These are phyloP conservation scores for Pterocarpus macrocarpus DNA, from an alignment of 306 rosid genomes.

Conservation along the genomic window DNA sequence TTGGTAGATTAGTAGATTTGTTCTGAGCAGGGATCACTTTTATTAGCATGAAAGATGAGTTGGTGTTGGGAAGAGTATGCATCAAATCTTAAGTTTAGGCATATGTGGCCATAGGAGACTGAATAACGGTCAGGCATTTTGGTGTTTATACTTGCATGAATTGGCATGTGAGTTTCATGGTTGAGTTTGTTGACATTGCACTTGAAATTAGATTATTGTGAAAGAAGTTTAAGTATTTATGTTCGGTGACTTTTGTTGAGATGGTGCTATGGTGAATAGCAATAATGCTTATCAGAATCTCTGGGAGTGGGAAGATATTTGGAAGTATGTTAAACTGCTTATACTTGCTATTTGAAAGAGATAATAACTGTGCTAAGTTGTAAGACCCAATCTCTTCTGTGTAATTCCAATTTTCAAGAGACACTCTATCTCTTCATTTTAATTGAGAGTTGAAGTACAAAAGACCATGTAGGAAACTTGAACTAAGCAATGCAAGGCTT, in stretches of 20 bases:
- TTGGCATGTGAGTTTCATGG: background rate
- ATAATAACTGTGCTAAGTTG: background rate
- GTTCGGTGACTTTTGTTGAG: background rate
- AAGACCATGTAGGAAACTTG: background rate
- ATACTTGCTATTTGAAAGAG: background rate
- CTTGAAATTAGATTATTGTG: background rate
- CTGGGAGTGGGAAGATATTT: background rate
- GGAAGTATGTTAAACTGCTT: background rate
- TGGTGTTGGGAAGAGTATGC: background rate
- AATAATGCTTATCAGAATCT: background rate
- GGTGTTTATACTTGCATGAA: conserved; percentile 6
- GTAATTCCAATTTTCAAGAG: background rate
- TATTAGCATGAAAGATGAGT: background rate
- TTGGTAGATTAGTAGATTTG: conserved; percentile 14
- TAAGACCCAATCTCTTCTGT: conserved; percentile 9
- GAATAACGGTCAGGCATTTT: background rate
- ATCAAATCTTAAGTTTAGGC: background rate
- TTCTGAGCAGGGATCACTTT: background rate
- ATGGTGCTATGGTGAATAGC: background rate
- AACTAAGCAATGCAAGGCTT: conserved; percentile 7
- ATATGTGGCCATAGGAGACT: conserved; percentile 6
- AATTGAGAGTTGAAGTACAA: background rate
- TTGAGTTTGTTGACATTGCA: background rate
- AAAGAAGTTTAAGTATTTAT: background rate
- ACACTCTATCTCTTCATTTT: background rate